Evolutionary conservation across 352 stramenopile species (phyloP), one percentile per base, ranked within the genome.

Genomic region (Phytophthora nicotianae): DNA sequence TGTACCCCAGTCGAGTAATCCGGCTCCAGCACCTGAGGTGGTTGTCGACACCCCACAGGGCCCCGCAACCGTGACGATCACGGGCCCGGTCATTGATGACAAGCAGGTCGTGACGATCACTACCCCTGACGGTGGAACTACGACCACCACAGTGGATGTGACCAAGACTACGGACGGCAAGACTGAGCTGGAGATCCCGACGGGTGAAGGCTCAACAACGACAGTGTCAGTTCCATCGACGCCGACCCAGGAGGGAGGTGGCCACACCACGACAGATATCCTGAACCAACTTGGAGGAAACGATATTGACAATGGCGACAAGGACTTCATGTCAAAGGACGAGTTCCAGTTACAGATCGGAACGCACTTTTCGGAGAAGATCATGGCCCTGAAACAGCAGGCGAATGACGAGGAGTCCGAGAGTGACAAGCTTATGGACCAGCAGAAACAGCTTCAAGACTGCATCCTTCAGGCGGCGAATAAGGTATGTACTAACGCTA

Each of bases 281-380:
- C 6, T 64, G 11, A 63, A 58, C 14, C 19, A 66, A 21, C 24
- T 56, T n/a, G 50, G 42, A 21, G 42, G 37, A 6, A 41, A 49
- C 37, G 47, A 46, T 9, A 27, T 59, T 19, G 35, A 62, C 50
- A 58, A 58, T 33, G 29, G 48, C 27, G 32, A 64, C 49, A 58
- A 63, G 19, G n/a, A 63, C 23, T 77, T 66, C 26, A 84, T 84
- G 75, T 74, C 72, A 2, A 84, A 83, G 65, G 62, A 73, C 8
- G 50, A 79, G 38, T 81, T 86, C 52, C 62, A 74, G 51, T 32
- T 74, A 57, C 55, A 69, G 48, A 64, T 86, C 4, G 48, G 54
- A 0, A 32, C 50, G 4, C 64, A 76, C 53, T 86, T 75, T 41
- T 46, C 52, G 0, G 24, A 65, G 10, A 68, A 77, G 38, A 60